These are phyloP conservation scores for Podila verticillata DNA, from an alignment of 192 early-diverging fungal genomes.

Conservation along the genomic window DNA sequence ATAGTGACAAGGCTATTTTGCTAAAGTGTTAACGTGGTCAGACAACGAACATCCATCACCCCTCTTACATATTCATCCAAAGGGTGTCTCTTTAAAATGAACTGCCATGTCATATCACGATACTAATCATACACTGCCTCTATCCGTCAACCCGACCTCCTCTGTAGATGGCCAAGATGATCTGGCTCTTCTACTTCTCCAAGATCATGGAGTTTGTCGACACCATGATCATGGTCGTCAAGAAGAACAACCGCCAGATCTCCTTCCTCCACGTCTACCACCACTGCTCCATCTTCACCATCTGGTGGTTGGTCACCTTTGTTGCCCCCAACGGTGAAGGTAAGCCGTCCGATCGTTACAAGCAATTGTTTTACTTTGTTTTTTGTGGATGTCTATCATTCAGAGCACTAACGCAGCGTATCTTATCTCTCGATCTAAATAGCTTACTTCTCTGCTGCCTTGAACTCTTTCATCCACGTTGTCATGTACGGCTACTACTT, in stretches of 20 bases:
- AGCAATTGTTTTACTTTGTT: slow-evolving; percentile 13
- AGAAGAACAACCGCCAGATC: slow-evolving; percentile 75
- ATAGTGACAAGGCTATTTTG: too few relatives aligned
- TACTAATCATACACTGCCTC: too few relatives aligned
- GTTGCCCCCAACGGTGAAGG: slow-evolving; percentile 68
- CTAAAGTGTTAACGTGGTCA: too few relatives aligned
- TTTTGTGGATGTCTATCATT: background rate
- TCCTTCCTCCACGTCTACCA: slow-evolving; percentile 76
- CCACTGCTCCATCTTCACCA: slow-evolving; percentile 68
- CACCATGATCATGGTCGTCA: slow-evolving; percentile 74
- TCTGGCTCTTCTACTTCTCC: slow-evolving; percentile 74
- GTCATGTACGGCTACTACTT: slow-evolving; percentile 77
- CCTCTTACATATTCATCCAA: too few relatives aligned
- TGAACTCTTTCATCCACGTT: slow-evolving; percentile 72
- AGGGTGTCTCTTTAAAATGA: too few relatives aligned
- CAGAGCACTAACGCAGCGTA: background rate
- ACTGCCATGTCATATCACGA: too few relatives aligned
- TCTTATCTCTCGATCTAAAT: background rate
- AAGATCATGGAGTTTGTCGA: slow-evolving; percentile 72
- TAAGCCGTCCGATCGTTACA: slow-evolving; percentile 6
- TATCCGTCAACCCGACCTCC: too few relatives aligned
- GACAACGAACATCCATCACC: too few relatives aligned
- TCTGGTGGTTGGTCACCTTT: slow-evolving; percentile 70
- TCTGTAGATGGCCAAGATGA: slow-evolving; percentile 68
- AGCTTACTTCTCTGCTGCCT: slow-evolving; percentile 61